These are phyloP conservation scores for Boletus eberwhitei DNA, from an alignment of 768 basidiomycete genomes.

Conservation along the genomic window DNA sequence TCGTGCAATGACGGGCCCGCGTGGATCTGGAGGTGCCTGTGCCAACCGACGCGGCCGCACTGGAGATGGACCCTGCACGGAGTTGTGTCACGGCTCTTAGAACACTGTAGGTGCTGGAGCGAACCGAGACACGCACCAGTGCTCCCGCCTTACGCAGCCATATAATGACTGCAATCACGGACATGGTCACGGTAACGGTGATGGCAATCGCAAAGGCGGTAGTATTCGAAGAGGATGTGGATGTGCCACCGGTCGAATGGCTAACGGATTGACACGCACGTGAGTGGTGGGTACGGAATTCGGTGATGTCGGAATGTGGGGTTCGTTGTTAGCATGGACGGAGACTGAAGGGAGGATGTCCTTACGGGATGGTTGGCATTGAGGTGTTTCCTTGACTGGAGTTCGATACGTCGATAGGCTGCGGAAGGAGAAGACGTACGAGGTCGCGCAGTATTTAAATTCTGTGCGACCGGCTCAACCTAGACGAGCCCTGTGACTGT, in stretches of 20 bases:
- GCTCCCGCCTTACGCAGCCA: too few species aligned
- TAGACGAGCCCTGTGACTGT: background rate
- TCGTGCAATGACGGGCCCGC: background rate
- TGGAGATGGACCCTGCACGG: background rate
- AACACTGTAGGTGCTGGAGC: background rate
- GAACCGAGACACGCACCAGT: background rate
- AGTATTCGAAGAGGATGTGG: background rate
- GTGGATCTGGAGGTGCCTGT: background rate
- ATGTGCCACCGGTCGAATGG: rapidly evolving
- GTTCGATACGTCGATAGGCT: background rate
- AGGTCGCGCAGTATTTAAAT: background rate
- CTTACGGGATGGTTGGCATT: background rate
- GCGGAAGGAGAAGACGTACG: too few species aligned
- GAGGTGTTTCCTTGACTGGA: background rate
- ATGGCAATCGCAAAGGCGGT: background rate
- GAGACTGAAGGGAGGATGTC: background rate
- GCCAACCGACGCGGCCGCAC: background rate
- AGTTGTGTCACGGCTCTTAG: background rate
- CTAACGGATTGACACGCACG: background rate
- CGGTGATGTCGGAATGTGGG: background rate
- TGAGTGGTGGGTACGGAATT: too few species aligned
- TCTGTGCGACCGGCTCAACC: too few species aligned
- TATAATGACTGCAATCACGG: background rate
- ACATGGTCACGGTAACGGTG: rapidly evolving
- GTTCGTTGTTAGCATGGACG: background rate